phyloP scores from a whole-genome alignment of 768 basidiomycete genomes.

The Tubosaeta brunneosetosa region DNA sequence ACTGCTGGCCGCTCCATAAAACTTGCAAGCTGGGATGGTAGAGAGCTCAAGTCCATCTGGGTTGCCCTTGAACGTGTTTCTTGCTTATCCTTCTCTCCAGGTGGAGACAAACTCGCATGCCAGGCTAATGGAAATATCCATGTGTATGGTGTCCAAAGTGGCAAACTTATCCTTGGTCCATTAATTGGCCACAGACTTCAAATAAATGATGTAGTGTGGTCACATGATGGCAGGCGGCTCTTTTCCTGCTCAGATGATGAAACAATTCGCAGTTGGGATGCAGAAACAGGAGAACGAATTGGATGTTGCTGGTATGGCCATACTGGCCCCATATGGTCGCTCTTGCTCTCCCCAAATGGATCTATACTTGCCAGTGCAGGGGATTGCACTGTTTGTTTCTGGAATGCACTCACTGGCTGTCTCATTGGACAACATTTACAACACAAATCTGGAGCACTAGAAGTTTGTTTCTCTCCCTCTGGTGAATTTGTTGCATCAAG shows the following conservation, averaged over 20 bases:
- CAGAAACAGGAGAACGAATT: neutral
- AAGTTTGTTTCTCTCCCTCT: too few species aligned
- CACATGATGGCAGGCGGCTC: constrained; percentile 1
- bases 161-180: neutral
- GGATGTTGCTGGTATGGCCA: neutral
- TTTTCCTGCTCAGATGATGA: neutral
- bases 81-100: neutral
- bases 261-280: neutral
- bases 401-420: neutral
- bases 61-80: too few species aligned
- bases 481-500: too few species aligned
- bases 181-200: neutral
- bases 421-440: neutral
- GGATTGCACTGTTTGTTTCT: constrained; percentile 6
- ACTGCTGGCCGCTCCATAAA: neutral
- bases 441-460: too few species aligned
- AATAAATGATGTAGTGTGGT: neutral
- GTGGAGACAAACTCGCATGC: constrained; percentile 2
- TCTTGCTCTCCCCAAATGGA: neutral
- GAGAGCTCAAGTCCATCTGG: too few species aligned
- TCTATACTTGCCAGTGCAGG: neutral
- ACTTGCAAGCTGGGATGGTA: too few species aligned
- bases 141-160: neutral
- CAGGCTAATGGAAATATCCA: neutral
- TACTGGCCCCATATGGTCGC: neutral